Evolutionary conservation across 208 protist genomes (phyloP).

Genomic region (Trypanosoma congolense): DNA sequence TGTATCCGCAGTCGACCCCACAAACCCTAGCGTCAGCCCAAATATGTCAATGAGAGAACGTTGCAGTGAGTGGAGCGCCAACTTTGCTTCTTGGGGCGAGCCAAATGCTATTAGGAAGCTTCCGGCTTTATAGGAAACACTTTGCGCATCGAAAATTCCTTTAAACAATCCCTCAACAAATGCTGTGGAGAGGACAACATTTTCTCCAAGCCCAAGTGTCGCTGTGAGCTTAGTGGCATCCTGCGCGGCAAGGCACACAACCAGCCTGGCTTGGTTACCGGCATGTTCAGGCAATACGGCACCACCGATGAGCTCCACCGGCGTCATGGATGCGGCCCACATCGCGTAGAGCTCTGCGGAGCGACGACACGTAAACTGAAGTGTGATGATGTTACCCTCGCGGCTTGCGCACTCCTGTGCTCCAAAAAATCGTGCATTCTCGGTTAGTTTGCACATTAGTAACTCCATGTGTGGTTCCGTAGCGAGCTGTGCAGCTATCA

Average conservation of each 20-base stretch:
- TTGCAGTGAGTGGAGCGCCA: slow-evolving; percentile 63
- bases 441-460: slow-evolving; percentile 17
- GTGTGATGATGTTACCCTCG: slow-evolving; percentile 28
- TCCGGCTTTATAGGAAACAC: slow-evolving; percentile 32
- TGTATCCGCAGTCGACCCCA: no score
- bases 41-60: slow-evolving; percentile 52
- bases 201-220: slow-evolving; percentile 41
- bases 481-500: slow-evolving; percentile 12
- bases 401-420: slow-evolving; percentile 40
- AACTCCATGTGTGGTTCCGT: slow-evolving; percentile 13
- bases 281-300: background rate
- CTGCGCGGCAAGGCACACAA: slow-evolving; percentile 30
- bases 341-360: slow-evolving; percentile 42
- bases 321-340: slow-evolving; percentile 22
- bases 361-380: slow-evolving; percentile 55
- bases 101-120: slow-evolving; percentile 47
- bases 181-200: slow-evolving; percentile 53
- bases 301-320: slow-evolving; percentile 12
- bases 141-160: slow-evolving; percentile 49
- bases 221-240: slow-evolving; percentile 24
- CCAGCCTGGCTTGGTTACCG: background rate
- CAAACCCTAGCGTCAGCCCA: slow-evolving; percentile 26
- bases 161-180: slow-evolving; percentile 55
- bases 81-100: slow-evolving; percentile 23
- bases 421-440: slow-evolving; percentile 41